Evolutionary conservation across 2,329 filamentous ascomycete genomes (phyloP).

Genomic region (Rhynchosporium agropyri): DNA sequence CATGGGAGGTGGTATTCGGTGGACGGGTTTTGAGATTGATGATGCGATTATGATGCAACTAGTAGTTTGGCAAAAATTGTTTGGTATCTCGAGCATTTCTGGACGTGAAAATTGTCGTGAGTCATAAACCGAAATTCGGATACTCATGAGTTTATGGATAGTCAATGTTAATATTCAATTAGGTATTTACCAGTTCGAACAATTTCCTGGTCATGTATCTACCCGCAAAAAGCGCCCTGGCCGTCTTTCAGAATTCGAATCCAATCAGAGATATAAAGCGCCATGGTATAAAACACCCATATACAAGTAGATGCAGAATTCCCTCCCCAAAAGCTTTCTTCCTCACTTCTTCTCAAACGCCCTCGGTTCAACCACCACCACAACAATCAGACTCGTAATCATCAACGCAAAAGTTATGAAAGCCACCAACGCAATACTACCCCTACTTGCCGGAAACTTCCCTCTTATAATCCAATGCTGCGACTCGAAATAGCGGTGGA

Average conservation of each 20-base stretch:
- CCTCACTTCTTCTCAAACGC: conserved; percentile 30
- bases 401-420: conserved; percentile 66
- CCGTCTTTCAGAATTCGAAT: background rate
- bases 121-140: background rate
- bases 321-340: background rate
- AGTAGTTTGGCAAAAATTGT: background rate
- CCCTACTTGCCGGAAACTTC: conserved; percentile 78
- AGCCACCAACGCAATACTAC: conserved; percentile 71
- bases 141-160: background rate
- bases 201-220: background rate
- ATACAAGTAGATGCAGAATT: background rate
- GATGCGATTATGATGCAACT: background rate
- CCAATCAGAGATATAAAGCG: background rate
- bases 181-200: background rate
- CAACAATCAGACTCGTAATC: conserved; percentile 60
- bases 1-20: conserved; percentile 23
- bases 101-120: background rate
- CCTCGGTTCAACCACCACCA: conserved; percentile 55
- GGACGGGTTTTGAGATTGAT: conserved; percentile 9
- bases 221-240: background rate
- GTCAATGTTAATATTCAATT: conserved; percentile 1
- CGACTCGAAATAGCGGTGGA: conserved; percentile 75
- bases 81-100: background rate
- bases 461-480: conserved; percentile 80
- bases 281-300: background rate